phyloP scores from a whole-genome alignment of 2,329 filamentous ascomycete species.

The Leptodontidium sp. region DNA sequence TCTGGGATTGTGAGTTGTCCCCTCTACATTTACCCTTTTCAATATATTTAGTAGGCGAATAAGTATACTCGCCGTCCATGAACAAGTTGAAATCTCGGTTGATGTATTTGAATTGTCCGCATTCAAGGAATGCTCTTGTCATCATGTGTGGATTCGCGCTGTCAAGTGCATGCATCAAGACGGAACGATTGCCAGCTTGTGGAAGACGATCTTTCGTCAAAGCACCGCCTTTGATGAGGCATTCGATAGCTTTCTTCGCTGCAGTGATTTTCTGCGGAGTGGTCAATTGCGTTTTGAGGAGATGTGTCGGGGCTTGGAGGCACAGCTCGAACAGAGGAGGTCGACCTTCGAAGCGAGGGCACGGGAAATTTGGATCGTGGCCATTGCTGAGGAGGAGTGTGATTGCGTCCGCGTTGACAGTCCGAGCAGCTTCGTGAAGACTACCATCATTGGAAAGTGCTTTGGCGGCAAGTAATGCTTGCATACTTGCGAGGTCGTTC shows the following conservation, averaged over 20 bases:
- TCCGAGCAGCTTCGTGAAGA: conserved; percentile 69
- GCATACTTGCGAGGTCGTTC: conserved; percentile 63
- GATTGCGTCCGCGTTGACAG: conserved; percentile 64
- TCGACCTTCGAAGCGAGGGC: conserved; percentile 66
- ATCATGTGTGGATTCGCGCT: conserved; percentile 62
- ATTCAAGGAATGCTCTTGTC: conserved; percentile 66
- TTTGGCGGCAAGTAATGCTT: conserved; percentile 63
- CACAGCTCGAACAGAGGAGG: conserved; percentile 71
- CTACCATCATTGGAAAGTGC: conserved; percentile 73
- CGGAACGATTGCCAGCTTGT: conserved; percentile 63
- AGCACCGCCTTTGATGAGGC: conserved; percentile 63
- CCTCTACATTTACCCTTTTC: conserved; percentile 36
- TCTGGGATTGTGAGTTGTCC: conserved; percentile 26
- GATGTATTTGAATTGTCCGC: conserved; percentile 69
- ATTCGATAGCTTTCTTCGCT: conserved; percentile 64
- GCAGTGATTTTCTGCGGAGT: conserved; percentile 57
- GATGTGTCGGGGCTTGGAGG: conserved; percentile 54
- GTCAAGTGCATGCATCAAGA: conserved; percentile 69
- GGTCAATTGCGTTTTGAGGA: conserved; percentile 54
- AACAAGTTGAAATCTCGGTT: conserved; percentile 67
- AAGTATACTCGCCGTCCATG: conserved; percentile 61
- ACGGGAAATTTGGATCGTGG: conserved; percentile 72
- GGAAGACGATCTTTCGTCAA: conserved; percentile 57
- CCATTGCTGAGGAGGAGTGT: conserved; percentile 64
- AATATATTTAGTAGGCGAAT: conserved; percentile 72